Conservation (phyloP, 352 stramenopile genomes). For the Phytopythium kandeliae region DNA sequence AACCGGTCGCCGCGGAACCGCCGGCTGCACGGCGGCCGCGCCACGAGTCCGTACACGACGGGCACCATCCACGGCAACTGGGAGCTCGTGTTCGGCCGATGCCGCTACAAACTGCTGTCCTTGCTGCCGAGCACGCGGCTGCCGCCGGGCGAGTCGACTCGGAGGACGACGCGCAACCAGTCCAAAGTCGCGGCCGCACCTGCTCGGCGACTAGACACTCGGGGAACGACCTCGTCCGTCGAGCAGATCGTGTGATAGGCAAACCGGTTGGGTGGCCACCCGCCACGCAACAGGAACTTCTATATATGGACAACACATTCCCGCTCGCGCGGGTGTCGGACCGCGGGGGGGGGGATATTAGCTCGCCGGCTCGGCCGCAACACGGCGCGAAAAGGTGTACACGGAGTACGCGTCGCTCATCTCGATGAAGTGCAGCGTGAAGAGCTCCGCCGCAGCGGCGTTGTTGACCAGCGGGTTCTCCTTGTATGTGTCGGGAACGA, state of each 20-base stretch:
- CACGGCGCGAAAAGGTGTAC: slow-evolving; percentile 62
- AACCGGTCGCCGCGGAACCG: slow-evolving; percentile 55
- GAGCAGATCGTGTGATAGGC: slow-evolving; percentile 5
- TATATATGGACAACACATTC: no score
- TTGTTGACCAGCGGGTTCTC: slow-evolving; percentile 74
- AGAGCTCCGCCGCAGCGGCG: slow-evolving; percentile 60
- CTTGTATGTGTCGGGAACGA: slow-evolving; percentile 81
- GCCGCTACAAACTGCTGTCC: slow-evolving; percentile 47
- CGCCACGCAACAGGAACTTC: no score
- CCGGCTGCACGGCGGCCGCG: slow-evolving; percentile 39
- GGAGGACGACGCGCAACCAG: neutral
- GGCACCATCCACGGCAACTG: slow-evolving; percentile 69
- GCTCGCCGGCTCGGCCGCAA: neutral
- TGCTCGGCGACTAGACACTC: neutral
- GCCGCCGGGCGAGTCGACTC: slow-evolving; percentile 6
- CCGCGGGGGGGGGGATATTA: no score
- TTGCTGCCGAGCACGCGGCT: slow-evolving; percentile 49
- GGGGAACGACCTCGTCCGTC: neutral
- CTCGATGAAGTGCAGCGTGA: slow-evolving; percentile 87
- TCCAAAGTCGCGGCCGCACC: neutral
- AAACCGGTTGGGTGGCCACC: neutral
- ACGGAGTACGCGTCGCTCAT: slow-evolving; percentile 88
- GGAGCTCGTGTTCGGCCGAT: slow-evolving; percentile 71
- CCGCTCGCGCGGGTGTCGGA: no score
- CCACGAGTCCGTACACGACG: slow-evolving; percentile 54